phyloP scores from a whole-genome alignment of 192 early-diverging fungal species.

The Coemansia sp. region DNA sequence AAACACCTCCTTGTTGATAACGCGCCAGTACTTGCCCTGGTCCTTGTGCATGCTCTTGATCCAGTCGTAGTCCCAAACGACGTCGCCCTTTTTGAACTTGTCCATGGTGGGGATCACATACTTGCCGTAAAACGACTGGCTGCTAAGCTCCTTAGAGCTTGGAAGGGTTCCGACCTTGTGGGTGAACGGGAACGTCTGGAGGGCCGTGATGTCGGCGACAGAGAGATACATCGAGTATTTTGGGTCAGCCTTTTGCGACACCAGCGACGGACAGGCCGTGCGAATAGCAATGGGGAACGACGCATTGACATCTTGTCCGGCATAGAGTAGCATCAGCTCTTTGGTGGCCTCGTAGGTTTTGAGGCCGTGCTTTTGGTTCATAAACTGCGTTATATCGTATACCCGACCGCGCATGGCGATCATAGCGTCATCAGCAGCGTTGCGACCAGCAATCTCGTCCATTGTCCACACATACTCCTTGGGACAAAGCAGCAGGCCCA shows the following conservation, averaged over 20 bases:
- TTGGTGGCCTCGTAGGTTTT: constrained; percentile 24
- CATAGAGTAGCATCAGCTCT: constrained; percentile 46
- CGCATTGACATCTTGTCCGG: constrained; percentile 56
- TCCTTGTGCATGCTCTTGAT: constrained; percentile 55
- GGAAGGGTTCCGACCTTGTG: not conserved
- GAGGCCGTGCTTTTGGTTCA: constrained; percentile 57
- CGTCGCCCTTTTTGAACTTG: constrained; percentile 56
- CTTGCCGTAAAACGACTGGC: constrained; percentile 27
- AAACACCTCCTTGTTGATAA: constrained; percentile 64
- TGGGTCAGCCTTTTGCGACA: constrained; percentile 22
- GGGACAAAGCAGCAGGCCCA: constrained; percentile 70
- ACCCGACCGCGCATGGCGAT: constrained; percentile 75
- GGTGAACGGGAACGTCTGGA: not conserved
- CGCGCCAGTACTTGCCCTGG: constrained; percentile 55
- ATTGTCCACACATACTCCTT: constrained; percentile 66
- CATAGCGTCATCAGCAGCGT: constrained; percentile 56
- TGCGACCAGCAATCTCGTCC: constrained; percentile 57
- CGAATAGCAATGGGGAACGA: constrained; percentile 61
- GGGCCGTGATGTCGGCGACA: constrained; percentile 16
- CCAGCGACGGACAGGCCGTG: constrained; percentile 57
- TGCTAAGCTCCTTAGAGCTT: constrained; percentile 35
- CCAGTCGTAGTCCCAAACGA: constrained; percentile 59
- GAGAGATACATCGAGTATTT: constrained; percentile 34
- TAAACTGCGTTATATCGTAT: constrained; percentile 62
- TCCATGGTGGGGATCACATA: constrained; percentile 37